phyloP scores from a whole-genome alignment of 768 basidiomycete species.

The Boletus barrowsii region DNA sequence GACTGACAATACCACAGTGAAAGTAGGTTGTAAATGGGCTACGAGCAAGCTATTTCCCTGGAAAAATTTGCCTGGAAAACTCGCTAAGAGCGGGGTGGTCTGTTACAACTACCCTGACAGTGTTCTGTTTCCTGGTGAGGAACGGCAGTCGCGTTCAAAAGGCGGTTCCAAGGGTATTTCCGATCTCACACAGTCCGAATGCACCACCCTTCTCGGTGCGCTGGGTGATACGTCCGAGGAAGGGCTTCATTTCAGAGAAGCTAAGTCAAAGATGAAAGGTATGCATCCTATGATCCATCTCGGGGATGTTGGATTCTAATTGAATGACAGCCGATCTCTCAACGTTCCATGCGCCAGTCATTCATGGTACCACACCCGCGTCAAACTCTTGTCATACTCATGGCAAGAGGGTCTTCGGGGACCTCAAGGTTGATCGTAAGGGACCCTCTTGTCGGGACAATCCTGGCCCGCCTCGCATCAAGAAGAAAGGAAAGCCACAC shows the following conservation, averaged over 20 bases:
- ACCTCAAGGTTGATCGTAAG: too few species aligned
- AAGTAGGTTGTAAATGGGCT: background rate
- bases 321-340: too few species aligned
- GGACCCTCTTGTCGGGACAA: too few species aligned
- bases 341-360: too few species aligned
- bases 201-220: background rate
- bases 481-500: too few species aligned
- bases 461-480: too few species aligned
- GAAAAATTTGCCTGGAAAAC: background rate
- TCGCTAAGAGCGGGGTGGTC: background rate
- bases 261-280: too few species aligned
- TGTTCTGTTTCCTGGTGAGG: background rate
- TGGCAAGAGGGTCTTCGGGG: too few species aligned
- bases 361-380: too few species aligned
- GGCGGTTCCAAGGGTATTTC: conserved; percentile 3
- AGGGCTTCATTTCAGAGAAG: background rate
- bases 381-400: too few species aligned
- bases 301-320: too few species aligned
- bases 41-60: conserved; percentile 3
- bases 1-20: background rate
- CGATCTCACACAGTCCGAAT: background rate
- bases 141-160: background rate
- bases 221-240: background rate
- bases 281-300: too few species aligned
- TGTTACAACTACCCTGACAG: background rate